Evolutionary conservation across 371 early-diverging fungal species (phyloP).

Genomic region (Mortierella sp.): DNA sequence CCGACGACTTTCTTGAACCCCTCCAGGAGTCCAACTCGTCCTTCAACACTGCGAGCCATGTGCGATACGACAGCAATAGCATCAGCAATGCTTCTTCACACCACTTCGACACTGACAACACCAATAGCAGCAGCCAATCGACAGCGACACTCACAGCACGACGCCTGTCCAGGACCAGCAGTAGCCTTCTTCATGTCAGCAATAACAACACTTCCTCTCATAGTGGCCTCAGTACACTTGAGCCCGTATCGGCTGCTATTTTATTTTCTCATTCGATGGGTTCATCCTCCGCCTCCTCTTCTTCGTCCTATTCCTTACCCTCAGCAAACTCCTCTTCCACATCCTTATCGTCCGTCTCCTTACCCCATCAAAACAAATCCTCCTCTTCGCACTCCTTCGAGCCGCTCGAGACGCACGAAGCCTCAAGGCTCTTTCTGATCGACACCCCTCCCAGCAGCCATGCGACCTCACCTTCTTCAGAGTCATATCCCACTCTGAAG

Average conservation of each 20-base stretch:
- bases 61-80: slow-evolving; percentile 1
- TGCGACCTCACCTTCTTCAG: slow-evolving; percentile 48
- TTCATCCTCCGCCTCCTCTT: slow-evolving; percentile 17
- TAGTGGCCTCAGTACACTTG: neutral
- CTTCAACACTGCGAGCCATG: slow-evolving; percentile 1
- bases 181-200: neutral
- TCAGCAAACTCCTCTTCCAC: slow-evolving; percentile 38
- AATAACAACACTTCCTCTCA: neutral
- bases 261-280: slow-evolving; percentile 19
- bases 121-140: neutral
- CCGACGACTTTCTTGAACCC: slow-evolving; percentile 37
- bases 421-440: slow-evolving; percentile 26
- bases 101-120: slow-evolving; percentile 3
- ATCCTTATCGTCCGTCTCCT: slow-evolving; percentile 34
- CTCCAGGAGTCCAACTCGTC: slow-evolving; percentile 36
- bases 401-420: slow-evolving; percentile 28
- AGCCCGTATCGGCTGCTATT: slow-evolving; percentile 22
- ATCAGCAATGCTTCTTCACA: slow-evolving; percentile 15
- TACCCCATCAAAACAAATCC: slow-evolving; percentile 14
- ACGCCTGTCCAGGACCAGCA: slow-evolving; percentile 9
- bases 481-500: slow-evolving; percentile 26
- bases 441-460: slow-evolving; percentile 57
- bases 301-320: slow-evolving; percentile 12
- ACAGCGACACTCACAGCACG: slow-evolving; percentile 7
- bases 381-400: slow-evolving; percentile 21